These are phyloP conservation scores for Ogataea methanolica DNA, from an alignment of 805 yeast genomes.

Conservation along the genomic window DNA sequence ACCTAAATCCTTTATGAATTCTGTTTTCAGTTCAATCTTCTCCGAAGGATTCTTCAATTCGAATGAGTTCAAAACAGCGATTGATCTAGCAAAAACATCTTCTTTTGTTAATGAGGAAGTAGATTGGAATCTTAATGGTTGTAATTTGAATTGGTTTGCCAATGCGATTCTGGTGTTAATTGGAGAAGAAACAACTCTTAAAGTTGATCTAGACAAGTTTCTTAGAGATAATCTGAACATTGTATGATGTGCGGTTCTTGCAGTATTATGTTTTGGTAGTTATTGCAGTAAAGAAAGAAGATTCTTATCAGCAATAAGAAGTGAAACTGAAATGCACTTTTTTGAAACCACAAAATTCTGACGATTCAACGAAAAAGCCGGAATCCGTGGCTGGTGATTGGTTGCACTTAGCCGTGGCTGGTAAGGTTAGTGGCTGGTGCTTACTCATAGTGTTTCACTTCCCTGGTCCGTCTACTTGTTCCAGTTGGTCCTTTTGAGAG, in stretches of 20 bases:
- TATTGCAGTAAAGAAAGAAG: no score
- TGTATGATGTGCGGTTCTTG: background rate
- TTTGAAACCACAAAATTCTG: no score
- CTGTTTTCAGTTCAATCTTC: conserved; percentile 34
- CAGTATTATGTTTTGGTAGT: no score
- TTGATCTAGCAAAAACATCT: conserved; percentile 78
- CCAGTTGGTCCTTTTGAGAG: no score
- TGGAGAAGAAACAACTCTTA: conserved; percentile 3
- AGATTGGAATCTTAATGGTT: conserved; percentile 23
- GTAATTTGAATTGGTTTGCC: conserved; percentile 7
- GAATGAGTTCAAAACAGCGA: conserved; percentile 68
- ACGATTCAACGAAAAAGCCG: no score
- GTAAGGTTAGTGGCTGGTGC: no score
- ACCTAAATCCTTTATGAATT: conserved; percentile 69
- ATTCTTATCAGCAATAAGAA: no score
- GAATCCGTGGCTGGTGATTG: no score
- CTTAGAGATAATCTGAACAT: conserved; percentile 22
- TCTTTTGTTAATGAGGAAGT: conserved; percentile 65
- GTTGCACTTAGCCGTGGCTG: no score
- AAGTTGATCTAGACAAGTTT: conserved; percentile 19
- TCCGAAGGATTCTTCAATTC: conserved; percentile 25
- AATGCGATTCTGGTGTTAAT: conserved; percentile 3
- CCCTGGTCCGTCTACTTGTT: no score
- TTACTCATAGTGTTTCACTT: no score
- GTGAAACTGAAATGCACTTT: no score